Evolutionary conservation across 768 basidiomycete species (phyloP).

Genomic region (Piloderma croceum): DNA sequence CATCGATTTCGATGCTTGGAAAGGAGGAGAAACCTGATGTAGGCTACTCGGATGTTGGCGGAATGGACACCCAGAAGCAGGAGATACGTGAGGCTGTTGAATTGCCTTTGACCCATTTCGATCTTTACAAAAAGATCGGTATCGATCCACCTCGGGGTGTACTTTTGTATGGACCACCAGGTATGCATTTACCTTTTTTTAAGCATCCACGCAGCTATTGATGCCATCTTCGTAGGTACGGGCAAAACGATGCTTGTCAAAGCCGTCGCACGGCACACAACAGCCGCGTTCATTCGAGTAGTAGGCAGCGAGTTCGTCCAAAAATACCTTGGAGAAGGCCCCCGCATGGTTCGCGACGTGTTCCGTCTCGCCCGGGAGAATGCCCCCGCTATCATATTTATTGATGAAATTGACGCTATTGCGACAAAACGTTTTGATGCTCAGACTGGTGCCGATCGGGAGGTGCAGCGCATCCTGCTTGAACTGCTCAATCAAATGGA

Average conservation of each 20-base stretch:
- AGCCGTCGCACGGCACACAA: constrained; percentile 97
- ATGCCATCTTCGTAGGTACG: constrained; percentile 56
- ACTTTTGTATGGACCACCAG: constrained; percentile 93
- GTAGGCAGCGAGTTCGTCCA: constrained; percentile 99
- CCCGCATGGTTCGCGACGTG: constrained; percentile 99
- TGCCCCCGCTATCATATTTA: constrained; percentile 96
- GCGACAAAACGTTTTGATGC: constrained; percentile 99
- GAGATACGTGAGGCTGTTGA: constrained; percentile 99
- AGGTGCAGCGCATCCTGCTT: constrained; percentile 96
- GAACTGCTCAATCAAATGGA: constrained; percentile 99
- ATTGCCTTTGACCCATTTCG: constrained; percentile 92
- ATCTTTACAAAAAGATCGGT: constrained; percentile 98
- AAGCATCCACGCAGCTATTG: constrained; percentile 1
- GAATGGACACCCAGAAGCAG: constrained; percentile 97
- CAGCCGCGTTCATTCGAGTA: constrained; percentile 95
- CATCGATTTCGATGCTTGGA: constrained; percentile 91
- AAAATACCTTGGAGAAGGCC: constrained; percentile 98
- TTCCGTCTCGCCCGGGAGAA: constrained; percentile 98
- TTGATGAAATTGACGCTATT: constrained; percentile 98
- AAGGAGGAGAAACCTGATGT: constrained; percentile 95
- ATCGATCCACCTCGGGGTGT: constrained; percentile 99
- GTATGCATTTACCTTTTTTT: constrained; percentile 33
- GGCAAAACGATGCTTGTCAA: constrained; percentile 99
- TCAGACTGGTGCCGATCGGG: constrained; percentile 97
- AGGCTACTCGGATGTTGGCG: constrained; percentile 89